Base-by-base conservation (phyloP, 176 grass and related monocot genomes). In the Thinopyrum elongatum region DNA sequence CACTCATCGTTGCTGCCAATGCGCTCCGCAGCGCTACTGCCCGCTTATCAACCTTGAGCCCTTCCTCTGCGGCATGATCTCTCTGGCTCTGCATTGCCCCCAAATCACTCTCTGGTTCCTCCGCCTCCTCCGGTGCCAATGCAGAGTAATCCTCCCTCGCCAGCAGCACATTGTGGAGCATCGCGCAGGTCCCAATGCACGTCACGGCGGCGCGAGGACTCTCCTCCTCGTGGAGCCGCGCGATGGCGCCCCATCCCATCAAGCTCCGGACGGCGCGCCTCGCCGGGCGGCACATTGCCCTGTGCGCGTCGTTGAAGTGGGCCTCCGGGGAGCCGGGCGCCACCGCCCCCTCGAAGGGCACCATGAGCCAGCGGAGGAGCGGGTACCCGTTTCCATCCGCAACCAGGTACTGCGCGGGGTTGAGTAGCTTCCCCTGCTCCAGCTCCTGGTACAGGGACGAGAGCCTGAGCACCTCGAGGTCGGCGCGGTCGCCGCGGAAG, bases 141-240 rank as follows among this genome's bases (percentile, higher is more conserved):
- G 92, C 90, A 23, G 94, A 92, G 87, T 84, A 92, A 75, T 94
- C 94, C 58, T 94, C 92, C 83, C 94, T 91, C 6, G 89, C 79
- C 53, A 97, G 82, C 83, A 97, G 47, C 80, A 93, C 85, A 62
- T 97, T 97, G 86, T 97, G 94, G 44, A 97, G 92, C 85, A 97
- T 97, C 2, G 94, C 91, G 47, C 91, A 97, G 0, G 94, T 94
- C 42, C 87, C 88, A 26, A 97, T 90, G 90, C 89, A 97, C 1
- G 94, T 92, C 21, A 77, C 83, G 15, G 92, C 89, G 3, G 88
- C 88, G 3, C 89, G 88, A 12, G 74, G 22, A 28, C 84, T 86
- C 33, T 94, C 92, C 86, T 97, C 91, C 75, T 97, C 87, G 19
- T 7, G 70, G 73, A 97, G 88, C 23, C 71, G 59, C 3, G 68